Evolutionary conservation across 345 rosid species (phyloP).

Genomic region (Euclidium syriacum): DNA sequence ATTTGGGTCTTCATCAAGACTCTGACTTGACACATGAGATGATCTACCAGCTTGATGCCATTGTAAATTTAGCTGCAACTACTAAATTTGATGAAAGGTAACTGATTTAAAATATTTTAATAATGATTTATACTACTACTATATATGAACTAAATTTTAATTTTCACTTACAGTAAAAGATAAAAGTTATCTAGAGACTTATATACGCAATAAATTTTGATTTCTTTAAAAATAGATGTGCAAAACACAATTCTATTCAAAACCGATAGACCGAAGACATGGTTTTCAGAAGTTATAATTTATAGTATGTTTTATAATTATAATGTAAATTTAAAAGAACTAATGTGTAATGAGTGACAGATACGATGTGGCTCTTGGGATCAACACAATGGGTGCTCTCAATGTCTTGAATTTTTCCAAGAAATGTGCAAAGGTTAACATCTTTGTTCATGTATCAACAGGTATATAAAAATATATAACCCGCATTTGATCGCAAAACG

Average conservation of each 20-base stretch:
- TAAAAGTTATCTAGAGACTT: no score
- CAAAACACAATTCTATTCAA: no score
- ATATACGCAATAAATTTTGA: no score
- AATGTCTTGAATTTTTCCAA: constrained; percentile 49
- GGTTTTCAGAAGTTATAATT: neutral
- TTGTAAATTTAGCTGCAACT: constrained; percentile 31
- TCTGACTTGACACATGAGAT: constrained; percentile 17
- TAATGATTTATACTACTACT: no score
- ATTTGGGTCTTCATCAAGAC: constrained; percentile 26
- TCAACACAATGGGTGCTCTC: constrained; percentile 48
- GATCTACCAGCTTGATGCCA: constrained; percentile 21
- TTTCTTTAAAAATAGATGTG: no score
- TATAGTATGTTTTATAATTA: neutral
- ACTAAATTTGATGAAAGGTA: constrained; percentile 36
- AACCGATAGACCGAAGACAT: neutral
- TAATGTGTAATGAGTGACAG: constrained; percentile 3
- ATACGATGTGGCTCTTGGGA: constrained; percentile 47
- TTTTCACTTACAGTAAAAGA: no score
- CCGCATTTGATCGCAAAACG: no score
- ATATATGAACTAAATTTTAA: no score
- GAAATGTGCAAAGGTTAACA: constrained; percentile 35
- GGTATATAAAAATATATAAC: constrained; percentile 42
- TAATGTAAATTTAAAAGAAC: neutral
- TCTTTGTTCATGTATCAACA: constrained; percentile 64
- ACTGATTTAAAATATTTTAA: no score